Evolutionary conservation across 2,329 filamentous ascomycete species (phyloP).

Genomic region (Aspergillus persii): DNA sequence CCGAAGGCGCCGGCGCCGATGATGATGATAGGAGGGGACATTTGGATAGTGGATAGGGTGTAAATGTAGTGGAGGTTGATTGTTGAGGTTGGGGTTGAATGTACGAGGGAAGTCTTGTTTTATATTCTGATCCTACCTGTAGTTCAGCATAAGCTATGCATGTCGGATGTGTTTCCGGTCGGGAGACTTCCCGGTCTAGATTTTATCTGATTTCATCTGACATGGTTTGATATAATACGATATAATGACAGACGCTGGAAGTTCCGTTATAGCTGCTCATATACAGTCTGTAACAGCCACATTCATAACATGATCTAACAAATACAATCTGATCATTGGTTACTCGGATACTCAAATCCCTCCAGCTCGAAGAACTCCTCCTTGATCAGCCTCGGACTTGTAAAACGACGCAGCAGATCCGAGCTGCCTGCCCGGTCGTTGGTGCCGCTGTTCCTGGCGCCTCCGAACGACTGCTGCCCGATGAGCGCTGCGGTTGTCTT

Average conservation of each 20-base stretch:
- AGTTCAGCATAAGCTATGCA: too few species aligned
- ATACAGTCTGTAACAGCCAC: too few species aligned
- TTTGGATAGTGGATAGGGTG: background rate
- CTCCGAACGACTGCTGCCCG: constrained; percentile 70
- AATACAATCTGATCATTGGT: constrained; percentile 36
- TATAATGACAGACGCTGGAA: too few species aligned
- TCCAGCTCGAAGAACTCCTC: constrained; percentile 67
- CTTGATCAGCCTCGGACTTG: constrained; percentile 65
- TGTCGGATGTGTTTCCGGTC: too few species aligned
- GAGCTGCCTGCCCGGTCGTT: constrained; percentile 69
- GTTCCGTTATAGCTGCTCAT: too few species aligned
- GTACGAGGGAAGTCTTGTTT: too few species aligned
- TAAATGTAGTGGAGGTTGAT: too few species aligned
- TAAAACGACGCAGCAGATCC: constrained; percentile 61
- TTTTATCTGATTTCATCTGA: too few species aligned
- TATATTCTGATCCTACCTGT: too few species aligned
- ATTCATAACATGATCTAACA: background rate
- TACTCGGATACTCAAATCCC: constrained; percentile 66
- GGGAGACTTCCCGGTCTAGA: too few species aligned
- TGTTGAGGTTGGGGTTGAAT: too few species aligned
- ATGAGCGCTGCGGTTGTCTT: constrained; percentile 67
- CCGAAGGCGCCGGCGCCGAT: constrained; percentile 52
- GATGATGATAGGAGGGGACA: constrained; percentile 19
- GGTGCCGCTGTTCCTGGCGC: constrained; percentile 66
- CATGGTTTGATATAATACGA: too few species aligned